Conservation (phyloP, 2,329 filamentous ascomycete genomes). For the Teratosphaeria nubilosa region DNA sequence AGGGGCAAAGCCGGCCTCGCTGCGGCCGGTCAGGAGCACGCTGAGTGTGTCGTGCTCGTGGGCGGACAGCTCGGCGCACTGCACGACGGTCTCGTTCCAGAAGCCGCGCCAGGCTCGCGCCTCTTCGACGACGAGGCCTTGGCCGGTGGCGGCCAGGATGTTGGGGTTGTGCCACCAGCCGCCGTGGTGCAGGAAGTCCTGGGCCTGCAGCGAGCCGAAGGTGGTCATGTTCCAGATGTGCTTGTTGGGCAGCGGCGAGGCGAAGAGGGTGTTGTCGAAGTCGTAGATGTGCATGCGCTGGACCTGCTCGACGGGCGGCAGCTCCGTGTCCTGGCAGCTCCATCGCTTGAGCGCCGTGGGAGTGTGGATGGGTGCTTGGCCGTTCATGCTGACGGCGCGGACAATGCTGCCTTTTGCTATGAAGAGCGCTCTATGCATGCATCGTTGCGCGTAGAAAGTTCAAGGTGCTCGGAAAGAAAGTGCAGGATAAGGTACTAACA, state of each 20-base stretch:
- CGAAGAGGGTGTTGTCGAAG: slow-evolving; percentile 89
- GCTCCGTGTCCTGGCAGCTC: slow-evolving; percentile 64
- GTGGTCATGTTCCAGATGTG: slow-evolving; percentile 75
- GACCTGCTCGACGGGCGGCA: slow-evolving; percentile 62
- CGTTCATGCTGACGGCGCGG: slow-evolving; percentile 2
- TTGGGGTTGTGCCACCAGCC: slow-evolving; percentile 88
- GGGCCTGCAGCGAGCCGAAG: slow-evolving; percentile 63
- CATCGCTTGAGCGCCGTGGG: slow-evolving; percentile 70
- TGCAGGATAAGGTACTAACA: not conserved
- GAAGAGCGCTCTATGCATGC: not conserved
- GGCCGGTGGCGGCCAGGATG: slow-evolving; percentile 76
- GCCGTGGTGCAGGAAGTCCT: slow-evolving; percentile 69
- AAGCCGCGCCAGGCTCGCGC: slow-evolving; percentile 76
- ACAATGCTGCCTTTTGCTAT: not conserved
- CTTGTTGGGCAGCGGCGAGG: slow-evolving; percentile 78
- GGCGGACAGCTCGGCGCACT: slow-evolving; percentile 71
- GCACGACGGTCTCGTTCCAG: slow-evolving; percentile 86
- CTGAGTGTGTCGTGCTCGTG: slow-evolving; percentile 74
- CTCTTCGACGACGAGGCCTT: slow-evolving; percentile 62
- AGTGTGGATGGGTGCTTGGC: slow-evolving; percentile 33
- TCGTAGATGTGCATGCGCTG: slow-evolving; percentile 86
- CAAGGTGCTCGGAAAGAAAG: too few species aligned
- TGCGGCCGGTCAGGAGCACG: slow-evolving; percentile 78
- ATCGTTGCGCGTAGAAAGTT: not conserved
- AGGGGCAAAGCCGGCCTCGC: slow-evolving; percentile 65